A percentile compares a stretch with the other conserved stretches of the same genome.
These are phyloP conservation scores for Talaromyces wortmannii DNA, from an alignment of 495 filamentous ascomycete genomes.

Conservation along the genomic window DNA sequence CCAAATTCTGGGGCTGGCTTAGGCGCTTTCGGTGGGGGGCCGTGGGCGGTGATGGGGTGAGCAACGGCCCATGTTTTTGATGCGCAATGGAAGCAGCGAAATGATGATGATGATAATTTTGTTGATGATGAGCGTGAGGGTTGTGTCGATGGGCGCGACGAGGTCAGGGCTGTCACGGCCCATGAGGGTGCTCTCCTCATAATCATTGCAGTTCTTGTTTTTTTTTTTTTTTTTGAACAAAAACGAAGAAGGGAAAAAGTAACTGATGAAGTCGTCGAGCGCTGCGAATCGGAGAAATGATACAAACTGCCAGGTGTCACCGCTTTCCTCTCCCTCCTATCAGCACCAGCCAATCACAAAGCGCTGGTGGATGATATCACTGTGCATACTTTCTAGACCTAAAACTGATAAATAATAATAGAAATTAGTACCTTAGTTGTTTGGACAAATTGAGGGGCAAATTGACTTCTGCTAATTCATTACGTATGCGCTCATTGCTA, in stretches of 20 bases:
- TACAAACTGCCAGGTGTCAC: neutral
- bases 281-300: neutral
- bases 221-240: too few relatives aligned
- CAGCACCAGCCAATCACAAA: neutral
- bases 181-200: neutral
- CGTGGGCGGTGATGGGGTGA: slow-evolving; percentile 68
- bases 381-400: too few relatives aligned
- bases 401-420: too few relatives aligned
- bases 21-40: slow-evolving; percentile 77
- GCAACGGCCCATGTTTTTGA: slow-evolving; percentile 45
- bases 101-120: neutral
- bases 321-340: neutral
- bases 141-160: too few relatives aligned
- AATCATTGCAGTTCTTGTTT: neutral
- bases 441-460: too few relatives aligned
- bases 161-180: neutral
- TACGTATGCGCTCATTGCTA: too few relatives aligned
- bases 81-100: slow-evolving; percentile 46
- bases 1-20: slow-evolving; percentile 47
- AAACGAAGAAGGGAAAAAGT: neutral
- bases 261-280: neutral
- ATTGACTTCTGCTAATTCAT: too few relatives aligned
- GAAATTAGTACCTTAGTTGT: too few relatives aligned
- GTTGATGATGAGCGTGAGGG: neutral
- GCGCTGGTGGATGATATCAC: neutral